A percentile compares a stretch with the other conserved stretches of the same genome.
phyloP scores from a whole-genome alignment of 257 asterid genomes.

The Lycium barbarum region DNA sequence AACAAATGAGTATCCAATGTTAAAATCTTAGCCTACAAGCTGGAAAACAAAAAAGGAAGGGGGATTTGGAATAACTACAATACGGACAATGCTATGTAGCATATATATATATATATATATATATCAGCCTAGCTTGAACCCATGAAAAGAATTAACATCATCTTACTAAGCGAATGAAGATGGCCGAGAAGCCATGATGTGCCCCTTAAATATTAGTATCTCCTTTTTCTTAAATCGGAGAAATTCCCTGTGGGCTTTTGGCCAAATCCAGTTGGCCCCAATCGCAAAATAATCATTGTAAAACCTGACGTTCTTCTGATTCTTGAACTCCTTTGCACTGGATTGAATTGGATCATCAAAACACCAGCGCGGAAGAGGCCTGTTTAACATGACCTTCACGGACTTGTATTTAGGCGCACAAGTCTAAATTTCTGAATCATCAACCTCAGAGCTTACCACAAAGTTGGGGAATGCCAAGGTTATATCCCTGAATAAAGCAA shows the following conservation, averaged over 20 bases:
- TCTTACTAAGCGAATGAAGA: background rate
- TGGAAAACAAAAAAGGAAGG: background rate
- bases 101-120: background rate
- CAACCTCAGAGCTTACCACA: constrained; percentile 59
- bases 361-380: background rate
- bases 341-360: constrained; percentile 3
- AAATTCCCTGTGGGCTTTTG: background rate
- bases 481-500: constrained; percentile 59
- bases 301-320: constrained; percentile 9
- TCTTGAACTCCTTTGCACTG: background rate
- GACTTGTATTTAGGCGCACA: background rate
- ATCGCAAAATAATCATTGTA: background rate
- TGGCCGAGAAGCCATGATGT: background rate
- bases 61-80: background rate
- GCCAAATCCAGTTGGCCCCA: background rate
- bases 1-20: background rate
- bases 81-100: background rate
- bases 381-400: background rate
- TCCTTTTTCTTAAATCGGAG: background rate
- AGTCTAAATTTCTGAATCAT: constrained; percentile 62
- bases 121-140: background rate
- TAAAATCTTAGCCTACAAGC: background rate
- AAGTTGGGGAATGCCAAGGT: constrained; percentile 86
- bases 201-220: background rate
- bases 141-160: background rate